Percentiles rank a stretch among this genome's conserved stretches.
Evolutionary conservation across 2,329 filamentous ascomycete genomes (phyloP).

Genomic region (Ascomycota sp.): DNA sequence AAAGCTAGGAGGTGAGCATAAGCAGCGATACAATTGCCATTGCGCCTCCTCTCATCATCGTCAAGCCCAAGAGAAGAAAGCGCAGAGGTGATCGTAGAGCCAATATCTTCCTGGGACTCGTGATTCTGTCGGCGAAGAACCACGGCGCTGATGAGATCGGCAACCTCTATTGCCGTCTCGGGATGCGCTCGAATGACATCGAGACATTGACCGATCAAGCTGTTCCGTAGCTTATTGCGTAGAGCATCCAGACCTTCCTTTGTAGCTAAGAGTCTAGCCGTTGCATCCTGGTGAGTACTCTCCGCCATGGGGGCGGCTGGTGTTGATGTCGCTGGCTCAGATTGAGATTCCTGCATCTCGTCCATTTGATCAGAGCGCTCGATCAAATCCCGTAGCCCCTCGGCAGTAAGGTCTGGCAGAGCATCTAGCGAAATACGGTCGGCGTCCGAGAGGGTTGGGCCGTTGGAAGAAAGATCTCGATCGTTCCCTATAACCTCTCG

Average conservation of each 20-base stretch:
- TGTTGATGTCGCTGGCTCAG: constrained; percentile 2
- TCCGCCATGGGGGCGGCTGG: constrained; percentile 3
- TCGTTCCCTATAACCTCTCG: constrained; percentile 6
- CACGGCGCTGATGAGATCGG: constrained; percentile 65
- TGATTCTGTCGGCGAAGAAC: constrained; percentile 36
- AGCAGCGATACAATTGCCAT: constrained; percentile 48
- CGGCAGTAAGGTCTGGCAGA: constrained; percentile 9
- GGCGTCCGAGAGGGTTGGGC: constrained; percentile 9
- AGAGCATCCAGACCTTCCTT: constrained; percentile 64
- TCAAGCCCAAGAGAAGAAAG: constrained; percentile 48
- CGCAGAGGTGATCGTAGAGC: constrained; percentile 64
- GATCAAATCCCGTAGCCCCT: constrained; percentile 10
- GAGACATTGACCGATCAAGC: constrained; percentile 73
- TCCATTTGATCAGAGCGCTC: constrained; percentile 5
- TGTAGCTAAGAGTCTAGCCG: constrained; percentile 12
- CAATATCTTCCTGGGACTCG: constrained; percentile 48
- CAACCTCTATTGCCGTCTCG: constrained; percentile 73
- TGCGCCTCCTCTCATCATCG: constrained; percentile 44
- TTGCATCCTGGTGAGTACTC: constrained; percentile 3
- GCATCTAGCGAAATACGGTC: constrained; percentile 18
- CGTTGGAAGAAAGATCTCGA: constrained; percentile 5
- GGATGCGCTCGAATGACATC: constrained; percentile 80
- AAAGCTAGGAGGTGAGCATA: constrained; percentile 84
- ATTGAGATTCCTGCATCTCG: background rate
- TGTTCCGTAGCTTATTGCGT: constrained; percentile 49